phyloP scores from a whole-genome alignment of 768 basidiomycete species.

The Leccinellum luteum region DNA sequence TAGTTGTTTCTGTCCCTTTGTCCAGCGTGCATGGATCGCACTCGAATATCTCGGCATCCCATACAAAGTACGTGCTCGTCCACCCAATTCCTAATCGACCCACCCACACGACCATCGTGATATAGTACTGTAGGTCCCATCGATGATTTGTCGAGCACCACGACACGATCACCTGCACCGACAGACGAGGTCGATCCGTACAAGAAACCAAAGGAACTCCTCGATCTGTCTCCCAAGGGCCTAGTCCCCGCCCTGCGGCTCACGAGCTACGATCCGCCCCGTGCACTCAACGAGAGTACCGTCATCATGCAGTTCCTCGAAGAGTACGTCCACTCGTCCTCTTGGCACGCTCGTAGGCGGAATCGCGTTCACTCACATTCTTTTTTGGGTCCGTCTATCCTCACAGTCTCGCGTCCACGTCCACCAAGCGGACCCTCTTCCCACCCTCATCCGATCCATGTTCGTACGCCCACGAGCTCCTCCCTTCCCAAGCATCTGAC shows the following conservation, averaged over 20 bases:
- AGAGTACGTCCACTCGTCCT: conserved; percentile 46
- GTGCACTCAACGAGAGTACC: conserved; percentile 74
- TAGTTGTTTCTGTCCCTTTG: conserved; percentile 78
- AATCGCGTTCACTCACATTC: not conserved
- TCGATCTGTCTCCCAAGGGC: conserved; percentile 81
- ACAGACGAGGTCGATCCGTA: conserved; percentile 82
- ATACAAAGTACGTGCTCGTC: conserved; percentile 54
- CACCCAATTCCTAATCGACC: not conserved
- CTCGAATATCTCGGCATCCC: conserved; percentile 68
- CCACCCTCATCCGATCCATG: conserved; percentile 61
- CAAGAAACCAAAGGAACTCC: conserved; percentile 73
- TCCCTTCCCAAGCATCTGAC: not conserved
- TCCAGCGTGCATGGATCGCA: conserved; percentile 77
- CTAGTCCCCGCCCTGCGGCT: conserved; percentile 71
- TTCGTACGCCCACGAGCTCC: conserved; percentile 27
- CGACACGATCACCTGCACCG: not conserved
- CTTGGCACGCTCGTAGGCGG: not conserved
- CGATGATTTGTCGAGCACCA: not conserved
- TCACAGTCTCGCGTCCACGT: conserved; percentile 50
- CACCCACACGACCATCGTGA: not conserved
- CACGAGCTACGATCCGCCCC: conserved; percentile 50
- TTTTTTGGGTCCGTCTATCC: not conserved
- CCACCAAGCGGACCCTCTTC: conserved; percentile 50
- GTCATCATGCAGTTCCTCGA: conserved; percentile 78
- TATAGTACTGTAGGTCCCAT: conserved; percentile 39